Base-by-base conservation (phyloP, 1,139 yeast species). In the Barnettozyma hawaiiensis region DNA sequence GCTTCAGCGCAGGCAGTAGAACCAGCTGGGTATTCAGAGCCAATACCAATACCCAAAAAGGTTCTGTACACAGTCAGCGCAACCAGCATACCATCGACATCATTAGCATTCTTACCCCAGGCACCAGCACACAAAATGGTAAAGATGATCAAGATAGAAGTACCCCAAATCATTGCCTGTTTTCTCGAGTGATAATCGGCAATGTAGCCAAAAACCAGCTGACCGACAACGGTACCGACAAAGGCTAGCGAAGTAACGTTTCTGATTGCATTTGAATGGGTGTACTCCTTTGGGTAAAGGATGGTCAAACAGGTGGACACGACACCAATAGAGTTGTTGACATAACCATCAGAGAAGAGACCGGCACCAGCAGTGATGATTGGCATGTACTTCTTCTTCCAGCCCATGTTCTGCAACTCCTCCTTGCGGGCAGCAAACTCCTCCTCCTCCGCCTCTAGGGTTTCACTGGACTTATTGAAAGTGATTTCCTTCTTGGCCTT, bases 1-100 rank as follows among this genome's bases (percentile, higher is more conserved):
- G 95, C 94, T 65, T 90, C 97, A 24, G 96, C 90, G 51, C 95
- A 87, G 38, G 95, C 95, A 22, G 90, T 94, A 2, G 96, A 85
- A 31, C 96, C 87, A 20, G 95, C 83, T 36, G 96, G 96, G 61
- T 90, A 90, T 66, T 90, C 97, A 41, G 95, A 90, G 52, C 92
- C 92, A 57, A 78, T 76, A 50, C 89, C 94, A 52, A 84, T 72
- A 63, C 96, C 97, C 42, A 90, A 69, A 62, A 90, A 84, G 65
- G 86, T 85, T 61, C 97, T 75, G 63, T 84, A 86, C 15, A 81
- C 81, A 11, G 95, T 86, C 40, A 90, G 67, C 18, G 95, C 92
- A 7, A 87, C 81, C 52, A 87, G 77, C 65, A 87, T 65, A 28
- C 96, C 96, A 42, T 75, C 69, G 16, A 77, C 65, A 34, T 52